These are phyloP conservation scores for Polygonum aviculare DNA, from an alignment of 148 eudicot species.

Conservation along the genomic window DNA sequence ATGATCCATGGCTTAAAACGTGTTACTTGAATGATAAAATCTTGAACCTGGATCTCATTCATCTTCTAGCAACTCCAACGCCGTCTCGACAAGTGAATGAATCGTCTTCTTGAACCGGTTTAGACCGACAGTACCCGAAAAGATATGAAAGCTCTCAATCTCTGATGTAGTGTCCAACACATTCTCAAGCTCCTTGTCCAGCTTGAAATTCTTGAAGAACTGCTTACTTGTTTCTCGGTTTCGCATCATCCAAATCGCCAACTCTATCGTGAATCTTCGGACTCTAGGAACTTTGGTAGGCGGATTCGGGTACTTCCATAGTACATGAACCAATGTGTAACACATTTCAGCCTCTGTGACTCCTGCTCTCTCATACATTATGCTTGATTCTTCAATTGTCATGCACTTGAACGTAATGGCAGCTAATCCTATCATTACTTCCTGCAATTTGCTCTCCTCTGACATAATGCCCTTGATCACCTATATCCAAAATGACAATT, in stretches of 20 bases:
- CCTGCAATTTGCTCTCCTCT: conserved; percentile 57
- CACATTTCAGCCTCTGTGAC: conserved; percentile 46
- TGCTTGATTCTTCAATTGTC: conserved; percentile 37
- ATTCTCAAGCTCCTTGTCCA: conserved; percentile 50
- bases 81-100: conserved; percentile 52
- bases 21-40: too few relatives aligned
- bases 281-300: conserved; percentile 51
- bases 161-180: conserved; percentile 76
- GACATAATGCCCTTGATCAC: conserved; percentile 56
- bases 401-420: conserved; percentile 57
- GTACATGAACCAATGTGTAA: conserved; percentile 34
- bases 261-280: conserved; percentile 73
- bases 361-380: conserved; percentile 38
- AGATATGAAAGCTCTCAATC: conserved; percentile 68
- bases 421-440: conserved; percentile 89
- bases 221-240: conserved; percentile 29
- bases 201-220: conserved; percentile 39
- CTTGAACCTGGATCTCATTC: neutral
- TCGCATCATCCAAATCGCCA: conserved; percentile 83
- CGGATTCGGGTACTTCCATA: conserved; percentile 52
- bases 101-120: conserved; percentile 48
- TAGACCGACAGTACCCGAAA: conserved; percentile 76
- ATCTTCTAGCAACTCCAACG: conserved; percentile 32
- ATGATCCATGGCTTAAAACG: neutral
- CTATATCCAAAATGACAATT: conserved; percentile 19